Conservation (phyloP, 2,329 filamentous ascomycete genomes). For the Aureobasidium sp. region DNA sequence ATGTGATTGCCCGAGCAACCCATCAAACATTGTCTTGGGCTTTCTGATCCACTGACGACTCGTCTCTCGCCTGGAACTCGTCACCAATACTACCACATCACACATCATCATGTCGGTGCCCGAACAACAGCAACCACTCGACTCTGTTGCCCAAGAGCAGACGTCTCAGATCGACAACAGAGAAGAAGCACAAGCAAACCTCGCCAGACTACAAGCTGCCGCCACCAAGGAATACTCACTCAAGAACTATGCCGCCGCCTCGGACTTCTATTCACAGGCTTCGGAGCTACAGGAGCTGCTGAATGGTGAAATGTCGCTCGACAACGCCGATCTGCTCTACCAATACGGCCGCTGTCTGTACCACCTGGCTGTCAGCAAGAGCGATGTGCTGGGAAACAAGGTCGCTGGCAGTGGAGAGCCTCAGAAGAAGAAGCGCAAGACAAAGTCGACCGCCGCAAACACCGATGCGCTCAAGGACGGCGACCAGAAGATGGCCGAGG, state of each 20-base stretch:
- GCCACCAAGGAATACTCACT: constrained; percentile 79
- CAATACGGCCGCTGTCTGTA: constrained; percentile 90
- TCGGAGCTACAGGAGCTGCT: constrained; percentile 83
- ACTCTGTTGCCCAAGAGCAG: neutral
- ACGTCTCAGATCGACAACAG: constrained; percentile 3
- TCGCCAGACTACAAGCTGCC: constrained; percentile 61
- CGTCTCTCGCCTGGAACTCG: neutral
- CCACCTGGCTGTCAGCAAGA: constrained; percentile 88
- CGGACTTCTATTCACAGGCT: constrained; percentile 81
- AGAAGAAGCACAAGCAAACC: constrained; percentile 8
- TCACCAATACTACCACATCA: neutral
- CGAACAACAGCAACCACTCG: constrained; percentile 1
- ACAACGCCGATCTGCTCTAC: constrained; percentile 91
- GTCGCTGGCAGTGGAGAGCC: constrained; percentile 54
- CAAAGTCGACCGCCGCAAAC: constrained; percentile 23
- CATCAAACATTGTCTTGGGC: neutral
- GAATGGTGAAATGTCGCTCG: constrained; percentile 82
- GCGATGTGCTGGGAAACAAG: constrained; percentile 82
- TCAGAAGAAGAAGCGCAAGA: constrained; percentile 28
- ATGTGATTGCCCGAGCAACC: constrained; percentile 8
- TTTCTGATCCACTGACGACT: neutral
- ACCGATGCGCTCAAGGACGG: constrained; percentile 26
- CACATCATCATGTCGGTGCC: neutral
- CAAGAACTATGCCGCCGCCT: constrained; percentile 78
- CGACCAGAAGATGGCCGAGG: constrained; percentile 35